phyloP scores from a whole-genome alignment of 2,329 filamentous ascomycete species.

The Pestalotiopsis fici region DNA sequence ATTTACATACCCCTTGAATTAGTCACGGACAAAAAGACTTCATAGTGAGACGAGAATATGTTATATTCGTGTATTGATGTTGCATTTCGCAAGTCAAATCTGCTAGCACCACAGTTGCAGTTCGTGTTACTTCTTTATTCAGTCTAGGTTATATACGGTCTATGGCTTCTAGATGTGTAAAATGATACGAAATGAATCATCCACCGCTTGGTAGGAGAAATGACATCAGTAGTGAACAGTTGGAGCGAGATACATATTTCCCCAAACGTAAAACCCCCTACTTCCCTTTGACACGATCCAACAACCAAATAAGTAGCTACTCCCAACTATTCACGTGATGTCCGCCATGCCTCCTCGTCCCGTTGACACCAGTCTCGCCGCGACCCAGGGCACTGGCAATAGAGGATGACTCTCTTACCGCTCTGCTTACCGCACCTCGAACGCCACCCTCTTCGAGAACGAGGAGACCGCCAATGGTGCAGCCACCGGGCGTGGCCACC shows the following conservation, averaged over 20 bases:
- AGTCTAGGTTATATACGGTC: not conserved
- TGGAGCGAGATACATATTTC: not conserved
- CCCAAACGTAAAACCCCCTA: not conserved
- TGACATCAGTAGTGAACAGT: not conserved
- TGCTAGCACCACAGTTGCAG: not conserved
- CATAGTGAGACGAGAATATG: too few species aligned
- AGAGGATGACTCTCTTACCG: constrained; percentile 70
- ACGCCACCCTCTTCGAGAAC: constrained; percentile 74
- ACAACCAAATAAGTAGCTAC: not conserved
- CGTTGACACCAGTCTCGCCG: constrained; percentile 50
- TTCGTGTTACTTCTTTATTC: not conserved
- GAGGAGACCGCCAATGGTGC: constrained; percentile 73
- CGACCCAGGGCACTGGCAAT: constrained; percentile 68
- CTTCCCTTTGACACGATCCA: not conserved
- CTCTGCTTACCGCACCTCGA: constrained; percentile 66
- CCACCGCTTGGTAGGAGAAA: not conserved
- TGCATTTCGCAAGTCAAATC: not conserved
- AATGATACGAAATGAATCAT: not conserved
- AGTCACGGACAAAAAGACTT: too few species aligned
- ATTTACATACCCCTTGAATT: too few species aligned
- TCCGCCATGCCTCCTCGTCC: constrained; percentile 31
- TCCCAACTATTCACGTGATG: not conserved
- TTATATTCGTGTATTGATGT: not conserved
- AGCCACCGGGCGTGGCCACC: constrained; percentile 76
- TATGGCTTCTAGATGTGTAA: not conserved